These are phyloP conservation scores for Wickerhamiella domercqiae DNA, from an alignment of 805 yeast genomes.

Conservation along the genomic window DNA sequence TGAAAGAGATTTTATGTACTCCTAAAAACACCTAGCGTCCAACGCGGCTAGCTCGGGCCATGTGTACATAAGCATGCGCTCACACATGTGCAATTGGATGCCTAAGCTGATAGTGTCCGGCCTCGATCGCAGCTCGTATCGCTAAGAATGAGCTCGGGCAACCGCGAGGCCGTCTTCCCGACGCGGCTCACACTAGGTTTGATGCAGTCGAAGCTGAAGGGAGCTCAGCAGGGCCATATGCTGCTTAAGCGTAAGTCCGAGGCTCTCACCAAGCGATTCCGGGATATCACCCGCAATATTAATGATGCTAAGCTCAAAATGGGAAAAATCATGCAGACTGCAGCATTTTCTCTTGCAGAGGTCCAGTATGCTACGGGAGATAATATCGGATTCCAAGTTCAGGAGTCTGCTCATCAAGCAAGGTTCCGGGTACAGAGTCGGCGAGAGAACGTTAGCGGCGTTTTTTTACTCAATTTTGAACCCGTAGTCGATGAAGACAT, in stretches of 20 bases:
- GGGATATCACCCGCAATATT: slow-evolving; percentile 87
- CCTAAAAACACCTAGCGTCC: no score
- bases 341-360: slow-evolving; percentile 93
- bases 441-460: slow-evolving; percentile 95
- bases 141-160: not conserved
- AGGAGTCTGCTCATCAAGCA: slow-evolving; percentile 77
- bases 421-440: slow-evolving; percentile 81
- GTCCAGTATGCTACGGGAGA: slow-evolving; percentile 97
- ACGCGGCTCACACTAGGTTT: slow-evolving; percentile 93
- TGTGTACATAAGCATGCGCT: no score
- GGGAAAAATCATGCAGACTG: slow-evolving; percentile 98
- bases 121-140: no score
- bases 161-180: slow-evolving; percentile 86
- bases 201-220: slow-evolving; percentile 91
- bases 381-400: slow-evolving; percentile 87
- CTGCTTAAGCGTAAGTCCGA: slow-evolving; percentile 89
- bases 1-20: no score
- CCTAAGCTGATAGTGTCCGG: no score
- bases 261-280: slow-evolving; percentile 88
- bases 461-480: slow-evolving; percentile 82
- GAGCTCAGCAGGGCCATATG: slow-evolving; percentile 94
- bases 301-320: slow-evolving; percentile 92
- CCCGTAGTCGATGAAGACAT: slow-evolving; percentile 66
- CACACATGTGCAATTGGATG: no score
- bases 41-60: no score